phyloP scores from a whole-genome alignment of 805 yeast species.

The Nakazawaea pomicola region DNA sequence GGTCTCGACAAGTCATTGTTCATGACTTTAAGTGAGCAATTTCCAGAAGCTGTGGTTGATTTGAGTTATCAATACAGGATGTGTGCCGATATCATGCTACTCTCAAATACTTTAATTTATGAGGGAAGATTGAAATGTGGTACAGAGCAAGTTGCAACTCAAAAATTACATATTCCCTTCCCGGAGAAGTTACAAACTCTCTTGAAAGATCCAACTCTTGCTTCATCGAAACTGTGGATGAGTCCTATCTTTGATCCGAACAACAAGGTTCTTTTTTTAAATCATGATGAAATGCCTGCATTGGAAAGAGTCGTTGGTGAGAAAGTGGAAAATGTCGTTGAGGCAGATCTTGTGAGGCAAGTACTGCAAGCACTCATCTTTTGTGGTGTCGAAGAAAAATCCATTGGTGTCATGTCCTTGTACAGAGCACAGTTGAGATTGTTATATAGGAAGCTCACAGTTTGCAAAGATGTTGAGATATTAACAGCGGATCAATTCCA shows the following conservation, averaged over 20 bases:
- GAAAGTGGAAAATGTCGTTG: constrained; percentile 67
- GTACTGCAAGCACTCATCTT: constrained; percentile 51
- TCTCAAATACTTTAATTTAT: constrained; percentile 78
- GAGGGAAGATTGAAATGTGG: constrained; percentile 78
- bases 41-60: constrained; percentile 73
- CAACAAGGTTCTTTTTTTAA: constrained; percentile 67
- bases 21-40: constrained; percentile 61
- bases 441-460: constrained; percentile 28
- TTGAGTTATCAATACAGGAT: constrained; percentile 84
- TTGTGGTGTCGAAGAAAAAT: constrained; percentile 54
- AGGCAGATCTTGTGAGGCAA: constrained; percentile 60
- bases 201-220: constrained; percentile 6
- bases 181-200: constrained; percentile 21
- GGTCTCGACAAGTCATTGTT: constrained; percentile 78
- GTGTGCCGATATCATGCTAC: constrained; percentile 82
- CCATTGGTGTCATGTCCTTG: constrained; percentile 85
- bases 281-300: constrained; percentile 69
- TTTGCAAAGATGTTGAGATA: constrained; percentile 53
- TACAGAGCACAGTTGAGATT: constrained; percentile 74
- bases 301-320: constrained; percentile 55
- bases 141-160: constrained; percentile 53
- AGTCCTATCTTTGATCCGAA: constrained; percentile 44
- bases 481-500: constrained; percentile 95
- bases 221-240: constrained; percentile 45
- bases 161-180: constrained; percentile 45